Base-by-base conservation (phyloP, 129 eudicot genomes). In the Silybum marianum region DNA sequence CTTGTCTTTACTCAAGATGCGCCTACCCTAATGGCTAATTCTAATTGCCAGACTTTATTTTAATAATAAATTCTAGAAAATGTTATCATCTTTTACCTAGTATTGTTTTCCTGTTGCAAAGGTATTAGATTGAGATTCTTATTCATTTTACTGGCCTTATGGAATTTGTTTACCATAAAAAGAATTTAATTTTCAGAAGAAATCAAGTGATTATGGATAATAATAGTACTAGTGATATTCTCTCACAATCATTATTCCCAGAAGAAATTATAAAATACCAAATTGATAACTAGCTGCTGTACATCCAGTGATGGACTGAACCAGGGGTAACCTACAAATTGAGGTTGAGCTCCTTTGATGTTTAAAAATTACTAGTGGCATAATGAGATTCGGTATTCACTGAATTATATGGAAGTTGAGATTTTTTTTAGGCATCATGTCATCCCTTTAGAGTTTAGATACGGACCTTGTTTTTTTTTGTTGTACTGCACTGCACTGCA, bases 11-110 rank as follows among this genome's bases (percentile, higher is more conserved):
- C 71, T 73, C 69, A 3, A 51, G 8, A 68, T 44, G 30, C 14
- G 46, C 44, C 69, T 78, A 42, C 75, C 82, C 82, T 79, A 34
- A n/a, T n/a, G n/a, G n/a, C n/a, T n/a, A n/a, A n/a, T n/a, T n/a
- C n/a, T n/a, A n/a, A 30, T 32, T 32, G 46, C 71, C 60, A 19
- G 48, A 30, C 46, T 19, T 26, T 75, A 24, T 75, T 30, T 54
- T 7, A 3, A 9, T 32, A 13, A 36, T 6, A 19, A 62, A 76
- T 76, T 63, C 5, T 38, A 51, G 24, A 69, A 16, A 32, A 12
- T 48, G 9, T 51, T 28, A 2, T 79, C 13, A 13, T 44, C 18
- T 42, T 21, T 69, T 3, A 36, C 14, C 30, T 28, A n/a, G n/a
- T n/a, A 14, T 21, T 21, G 28, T 39, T 32, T 70, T 10, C 36